Conservation (phyloP, 202 grass and related monocot genomes). For the Bolboschoenoplectus hybrid region DNA sequence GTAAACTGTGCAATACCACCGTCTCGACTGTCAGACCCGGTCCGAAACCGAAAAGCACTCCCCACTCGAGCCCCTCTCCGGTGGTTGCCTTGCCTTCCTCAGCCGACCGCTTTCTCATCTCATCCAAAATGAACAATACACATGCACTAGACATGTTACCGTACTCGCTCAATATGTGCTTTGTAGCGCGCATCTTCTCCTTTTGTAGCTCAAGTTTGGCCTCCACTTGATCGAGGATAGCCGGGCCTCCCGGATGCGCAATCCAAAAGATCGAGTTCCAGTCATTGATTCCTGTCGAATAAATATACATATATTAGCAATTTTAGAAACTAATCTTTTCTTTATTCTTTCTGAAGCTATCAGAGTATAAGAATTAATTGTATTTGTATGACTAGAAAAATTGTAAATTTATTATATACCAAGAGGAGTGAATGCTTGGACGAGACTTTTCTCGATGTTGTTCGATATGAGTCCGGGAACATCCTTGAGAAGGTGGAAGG, state of each 20-base stretch:
- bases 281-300: neutral
- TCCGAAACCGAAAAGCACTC: neutral
- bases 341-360: too few relatives aligned
- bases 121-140: neutral
- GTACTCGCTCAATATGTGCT: neutral
- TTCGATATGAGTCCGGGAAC: neutral
- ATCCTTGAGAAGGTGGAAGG: constrained; percentile 6
- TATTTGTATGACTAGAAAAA: neutral
- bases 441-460: neutral
- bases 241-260: neutral
- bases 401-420: neutral
- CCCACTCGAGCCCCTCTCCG: neutral
- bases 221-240: neutral
- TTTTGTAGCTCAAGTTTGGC: neutral
- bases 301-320: neutral
- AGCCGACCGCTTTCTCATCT: neutral
- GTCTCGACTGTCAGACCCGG: neutral
- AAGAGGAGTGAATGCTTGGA: neutral
- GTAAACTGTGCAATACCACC: neutral
- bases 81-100: constrained; percentile 7
- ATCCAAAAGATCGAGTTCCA: neutral
- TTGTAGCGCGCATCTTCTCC: neutral
- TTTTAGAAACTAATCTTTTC: neutral
- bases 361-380: too few relatives aligned
- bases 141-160: constrained; percentile 9